phyloP scores from a whole-genome alignment of 495 filamentous ascomycete genomes.

The Aspergillus wentii region DNA sequence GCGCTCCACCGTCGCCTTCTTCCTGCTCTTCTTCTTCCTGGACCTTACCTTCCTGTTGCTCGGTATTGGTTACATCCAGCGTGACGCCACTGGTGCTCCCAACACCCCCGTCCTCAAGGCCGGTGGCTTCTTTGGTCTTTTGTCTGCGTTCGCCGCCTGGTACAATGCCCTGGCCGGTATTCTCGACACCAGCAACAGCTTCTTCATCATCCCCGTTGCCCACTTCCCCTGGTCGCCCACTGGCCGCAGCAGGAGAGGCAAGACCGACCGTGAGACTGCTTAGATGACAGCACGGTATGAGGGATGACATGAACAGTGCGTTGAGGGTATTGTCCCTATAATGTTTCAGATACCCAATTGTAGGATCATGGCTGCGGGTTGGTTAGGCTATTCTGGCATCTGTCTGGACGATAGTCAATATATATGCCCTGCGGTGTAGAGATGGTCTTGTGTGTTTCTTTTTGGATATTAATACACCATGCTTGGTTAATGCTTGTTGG shows the following conservation, averaged over 20 bases:
- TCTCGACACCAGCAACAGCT: slow-evolving; percentile 79
- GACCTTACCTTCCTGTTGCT: slow-evolving; percentile 91
- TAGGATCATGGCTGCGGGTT: no score
- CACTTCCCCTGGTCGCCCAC: slow-evolving; percentile 98
- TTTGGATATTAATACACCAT: no score
- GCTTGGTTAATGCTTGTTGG: no score
- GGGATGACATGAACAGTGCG: no score
- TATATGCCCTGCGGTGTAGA: no score
- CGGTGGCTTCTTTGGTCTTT: slow-evolving; percentile 81
- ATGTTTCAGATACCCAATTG: no score
- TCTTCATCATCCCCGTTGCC: slow-evolving; percentile 91
- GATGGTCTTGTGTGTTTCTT: no score
- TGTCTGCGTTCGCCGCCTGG: slow-evolving; percentile 91
- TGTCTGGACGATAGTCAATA: no score
- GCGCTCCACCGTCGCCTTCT: slow-evolving; percentile 93
- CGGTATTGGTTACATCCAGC: slow-evolving; percentile 63
- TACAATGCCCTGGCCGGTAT: slow-evolving; percentile 97
- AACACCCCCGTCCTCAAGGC: slow-evolving; percentile 60
- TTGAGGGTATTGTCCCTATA: no score
- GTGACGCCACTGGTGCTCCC: slow-evolving; percentile 31
- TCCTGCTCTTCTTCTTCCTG: slow-evolving; percentile 88
- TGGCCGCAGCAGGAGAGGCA: slow-evolving; percentile 57
- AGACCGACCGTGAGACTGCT: slow-evolving; percentile 37
- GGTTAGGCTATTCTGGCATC: no score
- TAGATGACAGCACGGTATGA: no score